Conservation (phyloP, 768 basidiomycete species). For the Phylloporus sp. region DNA sequence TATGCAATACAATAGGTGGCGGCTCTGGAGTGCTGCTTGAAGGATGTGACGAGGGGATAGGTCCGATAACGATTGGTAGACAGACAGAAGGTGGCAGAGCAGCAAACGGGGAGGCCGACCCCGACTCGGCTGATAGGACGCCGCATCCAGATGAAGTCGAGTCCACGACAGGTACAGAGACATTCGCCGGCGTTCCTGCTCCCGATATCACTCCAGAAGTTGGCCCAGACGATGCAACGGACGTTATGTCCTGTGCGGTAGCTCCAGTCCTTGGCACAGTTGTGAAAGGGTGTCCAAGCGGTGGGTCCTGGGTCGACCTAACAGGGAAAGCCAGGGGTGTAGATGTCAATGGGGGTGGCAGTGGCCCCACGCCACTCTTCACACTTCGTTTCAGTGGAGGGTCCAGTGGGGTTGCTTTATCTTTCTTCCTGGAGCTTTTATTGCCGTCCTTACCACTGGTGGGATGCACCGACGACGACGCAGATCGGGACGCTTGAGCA, state of each 20-base stretch:
- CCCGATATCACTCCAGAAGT: slow-evolving; percentile 6
- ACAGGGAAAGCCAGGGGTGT: slow-evolving; percentile 53
- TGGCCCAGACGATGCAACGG: background rate
- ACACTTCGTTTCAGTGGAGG: slow-evolving; percentile 67
- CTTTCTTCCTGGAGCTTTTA: slow-evolving; percentile 50
- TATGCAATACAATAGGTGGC: slow-evolving; percentile 72
- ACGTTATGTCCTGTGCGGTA: slow-evolving; percentile 2
- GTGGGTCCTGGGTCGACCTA: slow-evolving; percentile 6
- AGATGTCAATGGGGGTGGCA: slow-evolving; percentile 68
- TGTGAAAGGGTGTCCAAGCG: slow-evolving; percentile 6
- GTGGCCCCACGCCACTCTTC: slow-evolving; percentile 52
- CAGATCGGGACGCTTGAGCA: slow-evolving; percentile 24
- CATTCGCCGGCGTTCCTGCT: slow-evolving; percentile 9
- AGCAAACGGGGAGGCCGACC: slow-evolving; percentile 22
- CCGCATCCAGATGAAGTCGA: background rate
- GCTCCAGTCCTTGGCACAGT: slow-evolving; percentile 3
- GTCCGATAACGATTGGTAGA: slow-evolving; percentile 73
- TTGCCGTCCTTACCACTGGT: slow-evolving; percentile 33
- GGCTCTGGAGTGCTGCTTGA: slow-evolving; percentile 40
- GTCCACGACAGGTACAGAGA: slow-evolving; percentile 16
- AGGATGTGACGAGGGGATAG: slow-evolving; percentile 62
- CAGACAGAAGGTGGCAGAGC: slow-evolving; percentile 43
- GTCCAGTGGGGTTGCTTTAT: slow-evolving; percentile 48
- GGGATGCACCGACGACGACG: slow-evolving; percentile 15
- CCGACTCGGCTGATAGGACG: slow-evolving; percentile 8